These are phyloP conservation scores for Acacia pycnantha DNA, from an alignment of 331 rosid genomes.

Conservation along the genomic window DNA sequence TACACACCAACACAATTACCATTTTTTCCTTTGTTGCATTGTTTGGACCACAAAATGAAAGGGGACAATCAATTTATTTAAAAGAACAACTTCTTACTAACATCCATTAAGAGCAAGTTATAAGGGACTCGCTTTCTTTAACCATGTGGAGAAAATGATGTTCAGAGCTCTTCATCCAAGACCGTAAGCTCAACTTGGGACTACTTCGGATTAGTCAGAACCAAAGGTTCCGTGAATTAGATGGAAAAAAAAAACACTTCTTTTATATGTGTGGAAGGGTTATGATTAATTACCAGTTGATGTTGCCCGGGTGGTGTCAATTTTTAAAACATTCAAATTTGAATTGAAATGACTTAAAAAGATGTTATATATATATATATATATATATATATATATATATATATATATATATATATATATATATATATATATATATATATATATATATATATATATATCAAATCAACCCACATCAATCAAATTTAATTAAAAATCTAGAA, in stretches of 20 bases:
- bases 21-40: not conserved
- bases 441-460: not conserved
- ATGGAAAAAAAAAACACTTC: no score
- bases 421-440: not conserved
- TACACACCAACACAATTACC: not conserved
- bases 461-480: not conserved
- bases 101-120: no score
- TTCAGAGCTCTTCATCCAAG: no score
- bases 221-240: no score
- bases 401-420: not conserved
- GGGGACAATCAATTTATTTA: not conserved
- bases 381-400: not conserved
- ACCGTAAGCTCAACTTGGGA: no score
- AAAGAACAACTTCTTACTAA: not conserved
- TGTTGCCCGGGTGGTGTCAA: not conserved
- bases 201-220: no score
- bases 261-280: not conserved
- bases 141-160: no score
- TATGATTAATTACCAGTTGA: not conserved
- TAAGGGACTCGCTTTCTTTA: no score
- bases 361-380: no score
- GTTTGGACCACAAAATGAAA: not conserved
- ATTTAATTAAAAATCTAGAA: not conserved
- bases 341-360: not conserved
- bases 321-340: not conserved